phyloP scores from a whole-genome alignment of 1,139 yeast species.

The Nakaseomyces delphensis region DNA sequence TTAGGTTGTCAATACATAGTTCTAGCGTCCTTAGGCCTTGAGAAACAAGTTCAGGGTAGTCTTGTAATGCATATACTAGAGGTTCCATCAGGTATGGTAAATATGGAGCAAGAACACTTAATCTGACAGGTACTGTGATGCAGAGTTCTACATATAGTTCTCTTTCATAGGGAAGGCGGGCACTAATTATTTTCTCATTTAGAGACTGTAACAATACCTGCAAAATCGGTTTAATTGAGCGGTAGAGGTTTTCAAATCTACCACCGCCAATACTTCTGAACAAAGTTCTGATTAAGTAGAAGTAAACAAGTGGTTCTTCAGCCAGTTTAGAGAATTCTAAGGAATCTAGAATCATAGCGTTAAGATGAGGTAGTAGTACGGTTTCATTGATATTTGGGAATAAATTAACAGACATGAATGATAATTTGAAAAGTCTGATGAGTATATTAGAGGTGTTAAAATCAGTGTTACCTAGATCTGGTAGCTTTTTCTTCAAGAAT shows the following conservation, averaged over 20 bases:
- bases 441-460: conserved; percentile 71
- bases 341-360: conserved; percentile 71
- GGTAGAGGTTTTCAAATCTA: conserved; percentile 80
- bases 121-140: conserved; percentile 87
- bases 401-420: conserved; percentile 91
- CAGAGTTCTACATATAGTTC: conserved; percentile 93
- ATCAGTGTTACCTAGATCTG: conserved; percentile 74
- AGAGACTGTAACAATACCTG: conserved; percentile 81
- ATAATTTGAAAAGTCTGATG: conserved; percentile 77
- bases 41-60: conserved; percentile 81
- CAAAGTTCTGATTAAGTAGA: conserved; percentile 76
- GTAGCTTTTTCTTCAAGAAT: conserved; percentile 64
- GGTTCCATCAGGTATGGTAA: conserved; percentile 83
- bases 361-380: conserved; percentile 79
- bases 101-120: conserved; percentile 90
- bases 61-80: conserved; percentile 80
- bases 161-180: conserved; percentile 81
- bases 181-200: conserved; percentile 71
- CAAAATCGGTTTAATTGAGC: conserved; percentile 83
- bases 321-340: conserved; percentile 78
- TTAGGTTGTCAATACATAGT: conserved; percentile 90
- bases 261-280: conserved; percentile 97
- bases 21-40: conserved; percentile 93
- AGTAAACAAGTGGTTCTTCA: conserved; percentile 84
- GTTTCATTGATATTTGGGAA: conserved; percentile 83